Percentiles rank a stretch among this genome's conserved stretches.
Evolutionary conservation across 2,329 filamentous ascomycete species (phyloP).

Genomic region (Elsinoe necatrix): DNA sequence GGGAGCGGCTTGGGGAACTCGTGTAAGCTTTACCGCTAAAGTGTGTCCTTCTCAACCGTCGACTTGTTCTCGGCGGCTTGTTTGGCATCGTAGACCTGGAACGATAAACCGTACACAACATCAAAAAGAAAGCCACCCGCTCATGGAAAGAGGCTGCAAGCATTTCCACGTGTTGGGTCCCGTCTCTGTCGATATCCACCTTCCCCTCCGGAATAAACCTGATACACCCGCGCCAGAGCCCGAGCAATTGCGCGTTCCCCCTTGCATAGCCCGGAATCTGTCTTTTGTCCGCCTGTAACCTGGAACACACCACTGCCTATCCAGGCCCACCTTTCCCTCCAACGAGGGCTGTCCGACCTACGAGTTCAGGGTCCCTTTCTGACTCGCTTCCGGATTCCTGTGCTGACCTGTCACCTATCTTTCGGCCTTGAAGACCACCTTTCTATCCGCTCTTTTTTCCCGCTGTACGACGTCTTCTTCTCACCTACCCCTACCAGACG

Average conservation of each 20-base stretch:
- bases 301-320: not conserved
- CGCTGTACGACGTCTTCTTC: not conserved
- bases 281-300: not conserved
- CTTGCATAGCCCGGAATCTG: not conserved
- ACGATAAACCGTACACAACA: not conserved
- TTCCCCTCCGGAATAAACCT: conserved; percentile 1
- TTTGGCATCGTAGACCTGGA: not conserved
- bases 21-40: conserved; percentile 7
- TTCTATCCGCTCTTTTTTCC: not conserved
- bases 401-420: conserved; percentile 1
- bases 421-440: not conserved
- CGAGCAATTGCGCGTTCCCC: not conserved
- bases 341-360: not conserved
- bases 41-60: not conserved
- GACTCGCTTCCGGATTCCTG: conserved; percentile 10
- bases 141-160: not conserved
- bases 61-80: not conserved
- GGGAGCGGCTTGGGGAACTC: not conserved
- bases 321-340: not conserved
- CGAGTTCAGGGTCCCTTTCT: conserved; percentile 1
- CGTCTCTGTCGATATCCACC: not conserved
- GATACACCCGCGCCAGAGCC: not conserved
- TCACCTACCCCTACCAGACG: not conserved
- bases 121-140: not conserved
- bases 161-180: not conserved